These are phyloP conservation scores for Didymella exigua DNA, from an alignment of 2,329 filamentous ascomycete species.

Conservation along the genomic window DNA sequence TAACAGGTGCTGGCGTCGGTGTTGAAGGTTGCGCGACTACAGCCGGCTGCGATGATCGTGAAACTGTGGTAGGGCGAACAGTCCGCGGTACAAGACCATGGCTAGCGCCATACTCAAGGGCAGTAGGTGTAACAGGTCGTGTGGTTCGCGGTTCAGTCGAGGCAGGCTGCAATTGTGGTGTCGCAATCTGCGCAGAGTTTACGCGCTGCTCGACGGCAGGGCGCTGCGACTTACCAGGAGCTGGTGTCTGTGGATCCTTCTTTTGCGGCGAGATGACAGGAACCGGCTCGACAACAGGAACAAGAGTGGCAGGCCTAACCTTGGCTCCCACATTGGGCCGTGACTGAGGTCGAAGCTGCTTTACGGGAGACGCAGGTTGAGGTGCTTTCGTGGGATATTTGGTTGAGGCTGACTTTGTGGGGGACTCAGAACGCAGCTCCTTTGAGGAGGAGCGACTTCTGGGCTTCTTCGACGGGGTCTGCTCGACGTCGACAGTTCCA, in stretches of 20 bases:
- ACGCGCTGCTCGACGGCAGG: conserved; percentile 11
- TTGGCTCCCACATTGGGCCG: conserved; percentile 41
- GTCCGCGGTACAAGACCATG: conserved; percentile 37
- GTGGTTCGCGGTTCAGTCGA: conserved; percentile 4
- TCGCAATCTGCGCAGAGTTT: conserved; percentile 17
- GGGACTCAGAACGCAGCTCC: neutral
- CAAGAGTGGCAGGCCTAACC: conserved; percentile 30
- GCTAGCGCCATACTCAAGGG: conserved; percentile 8
- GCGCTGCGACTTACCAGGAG: conserved; percentile 12
- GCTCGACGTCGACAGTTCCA: neutral
- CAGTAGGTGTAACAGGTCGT: conserved; percentile 19
- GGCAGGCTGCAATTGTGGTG: conserved; percentile 10
- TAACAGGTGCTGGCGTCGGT: conserved; percentile 13
- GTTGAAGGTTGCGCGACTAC: conserved; percentile 18
- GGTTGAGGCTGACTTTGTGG: neutral
- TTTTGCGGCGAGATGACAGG: conserved; percentile 5
- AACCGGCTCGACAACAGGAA: neutral
- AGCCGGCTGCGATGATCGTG: conserved; percentile 22
- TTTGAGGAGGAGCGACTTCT: conserved; percentile 14
- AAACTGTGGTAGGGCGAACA: conserved; percentile 28
- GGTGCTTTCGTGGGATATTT: neutral
- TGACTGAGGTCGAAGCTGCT: conserved; percentile 17
- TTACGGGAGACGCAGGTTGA: conserved; percentile 8
- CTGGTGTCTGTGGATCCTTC: conserved; percentile 22
- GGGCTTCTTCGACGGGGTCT: conserved; percentile 11